These are phyloP conservation scores for Fereydounia khargensis DNA, from an alignment of 1,284 basidiomycete species.

Conservation along the genomic window DNA sequence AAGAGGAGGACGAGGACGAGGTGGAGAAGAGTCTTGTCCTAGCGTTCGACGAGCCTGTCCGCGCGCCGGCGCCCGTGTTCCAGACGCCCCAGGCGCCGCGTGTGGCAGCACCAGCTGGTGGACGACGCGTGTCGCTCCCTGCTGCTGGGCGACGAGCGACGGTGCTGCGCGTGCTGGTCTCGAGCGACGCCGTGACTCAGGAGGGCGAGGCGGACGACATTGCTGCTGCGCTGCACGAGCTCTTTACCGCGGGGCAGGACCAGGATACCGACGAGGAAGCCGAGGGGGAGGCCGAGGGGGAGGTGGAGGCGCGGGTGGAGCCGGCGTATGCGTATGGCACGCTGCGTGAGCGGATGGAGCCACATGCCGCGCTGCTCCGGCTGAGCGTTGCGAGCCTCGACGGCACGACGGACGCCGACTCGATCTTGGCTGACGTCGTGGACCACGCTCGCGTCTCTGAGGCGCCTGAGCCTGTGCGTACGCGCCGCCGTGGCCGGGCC, in stretches of 20 bases:
- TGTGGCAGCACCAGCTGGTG: too few relatives aligned
- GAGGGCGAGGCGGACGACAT: slow-evolving; percentile 10
- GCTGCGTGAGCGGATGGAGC: slow-evolving; percentile 20
- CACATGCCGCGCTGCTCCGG: too few relatives aligned
- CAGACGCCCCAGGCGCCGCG: too few relatives aligned
- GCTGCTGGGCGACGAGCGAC: too few relatives aligned
- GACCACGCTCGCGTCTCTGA: too few relatives aligned
- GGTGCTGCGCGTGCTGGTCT: too few relatives aligned
- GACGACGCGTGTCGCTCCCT: slow-evolving; percentile 19
- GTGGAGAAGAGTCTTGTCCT: slow-evolving; percentile 24
- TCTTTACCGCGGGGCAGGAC: slow-evolving; percentile 21
- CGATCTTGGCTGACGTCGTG: too few relatives aligned
- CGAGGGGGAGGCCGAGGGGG: slow-evolving; percentile 9
- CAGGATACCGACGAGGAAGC: slow-evolving; percentile 28
- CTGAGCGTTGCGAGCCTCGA: too few relatives aligned
- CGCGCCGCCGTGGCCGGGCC: too few relatives aligned
- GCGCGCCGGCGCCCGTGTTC: slow-evolving; percentile 17
- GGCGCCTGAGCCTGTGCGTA: too few relatives aligned
- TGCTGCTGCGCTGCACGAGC: slow-evolving; percentile 16
- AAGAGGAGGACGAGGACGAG: slow-evolving; percentile 27
- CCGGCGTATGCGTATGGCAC: slow-evolving; percentile 13
- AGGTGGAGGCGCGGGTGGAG: slow-evolving; percentile 2
- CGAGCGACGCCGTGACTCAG: not conserved
- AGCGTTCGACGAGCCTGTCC: slow-evolving; percentile 7
- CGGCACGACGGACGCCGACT: too few relatives aligned